Conservation (phyloP, 768 basidiomycete species). For the Auriculariales sp. region DNA sequence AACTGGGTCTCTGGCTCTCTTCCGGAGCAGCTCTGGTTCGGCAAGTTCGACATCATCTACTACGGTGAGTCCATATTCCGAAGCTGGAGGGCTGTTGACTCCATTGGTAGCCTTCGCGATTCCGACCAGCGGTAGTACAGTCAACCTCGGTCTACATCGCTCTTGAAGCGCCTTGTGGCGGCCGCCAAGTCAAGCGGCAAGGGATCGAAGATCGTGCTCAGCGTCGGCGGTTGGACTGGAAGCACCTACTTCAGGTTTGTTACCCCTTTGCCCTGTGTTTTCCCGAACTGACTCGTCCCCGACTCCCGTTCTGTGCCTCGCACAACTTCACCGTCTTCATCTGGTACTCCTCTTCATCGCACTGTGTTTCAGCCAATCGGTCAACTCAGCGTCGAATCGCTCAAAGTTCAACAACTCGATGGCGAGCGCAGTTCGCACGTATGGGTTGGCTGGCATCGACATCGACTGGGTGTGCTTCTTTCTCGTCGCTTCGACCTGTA, state of each 20-base stretch:
- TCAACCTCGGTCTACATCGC: slow-evolving; percentile 38
- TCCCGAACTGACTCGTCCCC: no score
- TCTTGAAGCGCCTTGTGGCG: slow-evolving; percentile 42
- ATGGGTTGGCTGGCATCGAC: slow-evolving; percentile 49
- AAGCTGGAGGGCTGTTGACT: background rate
- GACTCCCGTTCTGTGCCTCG: background rate
- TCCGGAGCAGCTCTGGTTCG: slow-evolving; percentile 43
- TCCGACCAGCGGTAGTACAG: slow-evolving; percentile 37
- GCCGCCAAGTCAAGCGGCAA: slow-evolving; percentile 38
- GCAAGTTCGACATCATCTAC: slow-evolving; percentile 50
- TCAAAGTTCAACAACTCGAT: slow-evolving; percentile 43
- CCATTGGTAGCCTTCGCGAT: slow-evolving; percentile 44
- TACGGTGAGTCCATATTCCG: slow-evolving; percentile 29
- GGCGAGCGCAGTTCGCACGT: slow-evolving; percentile 36
- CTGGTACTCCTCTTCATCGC: no score
- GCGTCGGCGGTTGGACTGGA: slow-evolving; percentile 64
- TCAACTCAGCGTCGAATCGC: slow-evolving; percentile 34
- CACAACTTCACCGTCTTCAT: no score
- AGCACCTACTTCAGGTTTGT: slow-evolving; percentile 19
- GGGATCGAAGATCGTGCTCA: slow-evolving; percentile 51
- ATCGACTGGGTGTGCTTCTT: slow-evolving; percentile 46
- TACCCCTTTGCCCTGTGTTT: background rate
- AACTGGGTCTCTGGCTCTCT: slow-evolving; percentile 33
- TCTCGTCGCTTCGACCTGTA: slow-evolving; percentile 2
- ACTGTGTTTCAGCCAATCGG: slow-evolving; percentile 45